Conservation (phyloP, 148 eudicot genomes). For the Rheum nobile region DNA sequence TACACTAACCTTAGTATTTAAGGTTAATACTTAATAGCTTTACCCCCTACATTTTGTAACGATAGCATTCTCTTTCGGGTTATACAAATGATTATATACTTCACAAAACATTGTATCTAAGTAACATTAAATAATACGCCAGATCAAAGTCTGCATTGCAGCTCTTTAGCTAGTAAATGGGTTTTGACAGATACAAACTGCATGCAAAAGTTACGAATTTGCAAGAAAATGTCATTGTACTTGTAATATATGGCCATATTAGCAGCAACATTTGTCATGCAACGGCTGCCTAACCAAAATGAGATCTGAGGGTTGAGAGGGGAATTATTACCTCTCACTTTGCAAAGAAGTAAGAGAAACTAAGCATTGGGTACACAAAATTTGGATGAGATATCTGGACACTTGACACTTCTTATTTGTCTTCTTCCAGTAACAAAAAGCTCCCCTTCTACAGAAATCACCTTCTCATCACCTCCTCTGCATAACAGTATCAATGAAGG, state of each 20-base stretch:
- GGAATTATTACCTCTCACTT: background rate
- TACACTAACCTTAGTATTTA: background rate
- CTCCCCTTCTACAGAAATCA: background rate
- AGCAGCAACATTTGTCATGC: background rate
- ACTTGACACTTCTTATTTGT: background rate
- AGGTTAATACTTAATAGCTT: background rate
- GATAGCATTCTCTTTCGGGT: background rate
- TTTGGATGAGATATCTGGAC: background rate
- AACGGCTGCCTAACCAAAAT: background rate
- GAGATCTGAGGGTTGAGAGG: background rate
- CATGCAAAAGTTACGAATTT: background rate
- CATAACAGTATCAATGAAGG: background rate
- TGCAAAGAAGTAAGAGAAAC: background rate
- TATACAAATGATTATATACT: background rate
- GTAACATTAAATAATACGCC: background rate
- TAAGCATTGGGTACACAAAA: background rate
- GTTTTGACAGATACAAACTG: background rate
- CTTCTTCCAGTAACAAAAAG: background rate
- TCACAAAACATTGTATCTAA: background rate
- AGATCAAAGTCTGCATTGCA: background rate
- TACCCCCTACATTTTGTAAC: background rate
- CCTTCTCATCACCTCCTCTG: conserved; percentile 7
- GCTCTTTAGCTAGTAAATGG: background rate
- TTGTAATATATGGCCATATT: background rate
- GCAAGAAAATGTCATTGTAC: background rate